Percentiles rank a stretch among this genome's conserved stretches.
phyloP scores from a whole-genome alignment of 805 yeast genomes.

The Lipomyces starkeyi region DNA sequence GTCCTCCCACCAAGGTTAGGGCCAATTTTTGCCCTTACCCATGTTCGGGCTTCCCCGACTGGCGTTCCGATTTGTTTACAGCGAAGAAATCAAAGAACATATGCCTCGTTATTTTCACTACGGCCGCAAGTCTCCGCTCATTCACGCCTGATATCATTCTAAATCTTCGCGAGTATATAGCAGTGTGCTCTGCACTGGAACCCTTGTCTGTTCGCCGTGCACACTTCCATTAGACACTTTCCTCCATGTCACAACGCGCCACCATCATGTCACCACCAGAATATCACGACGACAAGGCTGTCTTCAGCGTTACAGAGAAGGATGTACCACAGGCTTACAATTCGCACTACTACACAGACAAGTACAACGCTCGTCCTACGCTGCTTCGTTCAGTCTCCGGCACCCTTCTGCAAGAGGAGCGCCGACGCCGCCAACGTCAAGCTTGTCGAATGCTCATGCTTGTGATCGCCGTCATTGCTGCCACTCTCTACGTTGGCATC shows the following conservation, averaged over 20 bases:
- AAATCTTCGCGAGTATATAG: neutral
- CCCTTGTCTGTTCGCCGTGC: neutral
- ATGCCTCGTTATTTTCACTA: neutral
- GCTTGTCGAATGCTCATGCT: neutral
- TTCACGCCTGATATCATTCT: neutral
- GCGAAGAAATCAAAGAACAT: neutral
- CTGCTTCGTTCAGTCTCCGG: conserved; percentile 6
- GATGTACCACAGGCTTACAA: conserved; percentile 4
- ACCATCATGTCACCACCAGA: conserved; percentile 14
- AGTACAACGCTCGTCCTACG: conserved; percentile 13
- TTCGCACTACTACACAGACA: conserved; percentile 23
- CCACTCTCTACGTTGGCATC: conserved; percentile 17
- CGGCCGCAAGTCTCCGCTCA: neutral
- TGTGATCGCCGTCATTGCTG: conserved; percentile 20
- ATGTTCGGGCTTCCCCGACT: neutral
- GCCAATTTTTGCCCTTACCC: neutral
- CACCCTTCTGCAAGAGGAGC: conserved; percentile 18
- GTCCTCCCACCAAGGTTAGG: neutral
- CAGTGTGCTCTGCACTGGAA: neutral
- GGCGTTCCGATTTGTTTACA: neutral
- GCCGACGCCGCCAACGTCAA: conserved; percentile 14
- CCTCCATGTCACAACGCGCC: neutral
- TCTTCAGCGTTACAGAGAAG: conserved; percentile 1
- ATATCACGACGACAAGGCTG: neutral
- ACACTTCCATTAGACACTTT: neutral